Conservation (phyloP, 2,329 filamentous ascomycete genomes). For the Aspergillus vadensis region DNA sequence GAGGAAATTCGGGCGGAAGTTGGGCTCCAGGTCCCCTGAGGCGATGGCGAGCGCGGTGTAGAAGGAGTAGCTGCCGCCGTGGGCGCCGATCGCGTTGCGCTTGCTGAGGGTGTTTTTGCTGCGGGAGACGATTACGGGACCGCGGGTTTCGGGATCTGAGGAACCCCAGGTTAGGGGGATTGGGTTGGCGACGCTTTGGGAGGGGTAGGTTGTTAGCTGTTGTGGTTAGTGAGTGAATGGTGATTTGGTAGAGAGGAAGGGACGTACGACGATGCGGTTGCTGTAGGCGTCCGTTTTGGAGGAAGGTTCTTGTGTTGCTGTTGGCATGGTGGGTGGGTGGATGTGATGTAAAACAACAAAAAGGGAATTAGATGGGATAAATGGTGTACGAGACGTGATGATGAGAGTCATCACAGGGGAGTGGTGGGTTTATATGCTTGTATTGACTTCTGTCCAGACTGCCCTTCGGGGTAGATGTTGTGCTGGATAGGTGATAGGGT, state of each 20-base stretch:
- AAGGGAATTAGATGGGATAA: not conserved
- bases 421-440: not conserved
- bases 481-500: not conserved
- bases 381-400: not conserved
- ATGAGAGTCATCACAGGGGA: not conserved
- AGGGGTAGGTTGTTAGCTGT: slow-evolving; percentile 77
- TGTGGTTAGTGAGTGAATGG: not conserved
- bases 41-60: slow-evolving; percentile 93
- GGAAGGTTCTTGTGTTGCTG: not conserved
- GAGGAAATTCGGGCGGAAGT: slow-evolving; percentile 77
- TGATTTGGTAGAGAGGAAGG: not conserved
- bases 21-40: slow-evolving; percentile 79
- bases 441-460: not conserved
- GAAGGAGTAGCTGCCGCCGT: slow-evolving; percentile 91
- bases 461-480: not conserved
- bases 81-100: slow-evolving; percentile 63
- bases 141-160: slow-evolving; percentile 70
- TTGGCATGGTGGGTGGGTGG: not conserved
- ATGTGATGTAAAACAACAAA: not conserved
- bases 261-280: slow-evolving; percentile 39
- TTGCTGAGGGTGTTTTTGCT: slow-evolving; percentile 35
- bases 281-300: slow-evolving; percentile 26
- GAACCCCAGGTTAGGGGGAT: slow-evolving; percentile 86
- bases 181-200: slow-evolving; percentile 92
- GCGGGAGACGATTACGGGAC: slow-evolving; percentile 78